These are phyloP conservation scores for Chaetomium sp. DNA, from an alignment of 2,329 filamentous ascomycete species.

Conservation along the genomic window DNA sequence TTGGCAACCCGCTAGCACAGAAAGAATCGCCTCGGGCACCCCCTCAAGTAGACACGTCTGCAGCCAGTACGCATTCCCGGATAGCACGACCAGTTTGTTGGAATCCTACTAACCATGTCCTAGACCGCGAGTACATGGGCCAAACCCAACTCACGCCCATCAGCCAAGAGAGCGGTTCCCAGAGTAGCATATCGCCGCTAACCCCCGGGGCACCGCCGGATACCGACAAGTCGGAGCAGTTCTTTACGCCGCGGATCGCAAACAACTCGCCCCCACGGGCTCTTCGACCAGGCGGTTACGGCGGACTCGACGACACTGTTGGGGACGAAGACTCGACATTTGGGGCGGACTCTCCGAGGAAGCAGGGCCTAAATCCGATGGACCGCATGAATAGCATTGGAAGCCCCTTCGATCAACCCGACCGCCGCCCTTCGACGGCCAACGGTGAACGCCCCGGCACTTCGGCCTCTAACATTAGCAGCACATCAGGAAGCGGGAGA, in stretches of 20 bases:
- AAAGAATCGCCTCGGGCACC: slow-evolving; percentile 38
- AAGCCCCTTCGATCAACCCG: slow-evolving; percentile 54
- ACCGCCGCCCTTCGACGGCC: slow-evolving; percentile 28
- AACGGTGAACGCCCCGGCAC: slow-evolving; percentile 26
- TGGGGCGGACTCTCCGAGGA: slow-evolving; percentile 44
- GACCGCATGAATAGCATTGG: slow-evolving; percentile 50
- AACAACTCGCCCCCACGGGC: slow-evolving; percentile 35
- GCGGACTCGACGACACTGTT: slow-evolving; percentile 38
- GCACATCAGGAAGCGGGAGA: slow-evolving; percentile 27
- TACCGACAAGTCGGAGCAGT: slow-evolving; percentile 39
- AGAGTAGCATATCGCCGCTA: slow-evolving; percentile 55
- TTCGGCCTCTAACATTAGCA: slow-evolving; percentile 30
- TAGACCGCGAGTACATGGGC: slow-evolving; percentile 49
- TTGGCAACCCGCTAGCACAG: slow-evolving; percentile 25
- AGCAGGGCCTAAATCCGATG: slow-evolving; percentile 39
- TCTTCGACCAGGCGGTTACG: slow-evolving; percentile 43
- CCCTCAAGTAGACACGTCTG: slow-evolving; percentile 44
- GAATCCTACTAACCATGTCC: slow-evolving; percentile 28
- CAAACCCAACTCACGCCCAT: slow-evolving; percentile 57
- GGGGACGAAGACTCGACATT: slow-evolving; percentile 36
- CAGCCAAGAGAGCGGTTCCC: slow-evolving; percentile 53
- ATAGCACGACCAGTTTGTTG: not conserved
- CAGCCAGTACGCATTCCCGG: slow-evolving; percentile 41
- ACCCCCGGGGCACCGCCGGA: slow-evolving; percentile 44
- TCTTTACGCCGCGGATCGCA: slow-evolving; percentile 41